These are phyloP conservation scores for Curvularia spicifera DNA, from an alignment of 2,329 filamentous ascomycete genomes.

Conservation along the genomic window DNA sequence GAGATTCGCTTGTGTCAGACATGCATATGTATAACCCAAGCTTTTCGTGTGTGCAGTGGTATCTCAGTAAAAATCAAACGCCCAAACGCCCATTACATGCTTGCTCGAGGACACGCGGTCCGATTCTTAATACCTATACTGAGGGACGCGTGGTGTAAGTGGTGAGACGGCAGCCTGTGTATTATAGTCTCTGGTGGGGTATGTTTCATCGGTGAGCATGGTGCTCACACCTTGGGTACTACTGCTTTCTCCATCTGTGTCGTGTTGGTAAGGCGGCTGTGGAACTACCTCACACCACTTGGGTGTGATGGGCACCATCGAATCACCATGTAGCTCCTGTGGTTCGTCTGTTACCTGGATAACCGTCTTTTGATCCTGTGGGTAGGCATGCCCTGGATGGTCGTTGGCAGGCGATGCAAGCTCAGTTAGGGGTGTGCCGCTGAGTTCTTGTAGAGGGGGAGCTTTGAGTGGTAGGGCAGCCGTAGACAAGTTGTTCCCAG, in stretches of 20 bases:
- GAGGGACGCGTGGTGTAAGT: constrained; percentile 16
- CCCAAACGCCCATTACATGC: constrained; percentile 7
- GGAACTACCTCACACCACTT: constrained; percentile 37
- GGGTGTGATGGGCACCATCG: constrained; percentile 22
- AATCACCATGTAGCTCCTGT: constrained; percentile 35
- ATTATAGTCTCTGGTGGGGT: constrained; percentile 14
- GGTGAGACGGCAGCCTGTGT: constrained; percentile 26
- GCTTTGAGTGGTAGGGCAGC: constrained; percentile 22
- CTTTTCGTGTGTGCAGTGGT: constrained; percentile 13
- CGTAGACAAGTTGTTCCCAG: constrained; percentile 9
- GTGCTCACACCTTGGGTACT: constrained; percentile 29
- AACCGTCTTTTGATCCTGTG: constrained; percentile 29
- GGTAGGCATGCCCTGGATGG: constrained; percentile 17
- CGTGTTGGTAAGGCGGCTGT: constrained; percentile 20
- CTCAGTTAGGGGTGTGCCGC: constrained; percentile 34
- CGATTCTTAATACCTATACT: not conserved
- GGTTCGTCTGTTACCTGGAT: constrained; percentile 32
- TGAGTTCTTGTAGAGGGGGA: constrained; percentile 30
- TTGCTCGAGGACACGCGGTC: not conserved
- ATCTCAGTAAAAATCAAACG: constrained; percentile 15
- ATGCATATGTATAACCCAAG: constrained; percentile 1
- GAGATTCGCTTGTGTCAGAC: not conserved
- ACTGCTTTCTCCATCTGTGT: constrained; percentile 30
- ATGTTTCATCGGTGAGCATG: constrained; percentile 33
- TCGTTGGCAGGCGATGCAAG: constrained; percentile 25